Base-by-base conservation (phyloP, 495 filamentous ascomycete species). In the Tetracladium setigerum region DNA sequence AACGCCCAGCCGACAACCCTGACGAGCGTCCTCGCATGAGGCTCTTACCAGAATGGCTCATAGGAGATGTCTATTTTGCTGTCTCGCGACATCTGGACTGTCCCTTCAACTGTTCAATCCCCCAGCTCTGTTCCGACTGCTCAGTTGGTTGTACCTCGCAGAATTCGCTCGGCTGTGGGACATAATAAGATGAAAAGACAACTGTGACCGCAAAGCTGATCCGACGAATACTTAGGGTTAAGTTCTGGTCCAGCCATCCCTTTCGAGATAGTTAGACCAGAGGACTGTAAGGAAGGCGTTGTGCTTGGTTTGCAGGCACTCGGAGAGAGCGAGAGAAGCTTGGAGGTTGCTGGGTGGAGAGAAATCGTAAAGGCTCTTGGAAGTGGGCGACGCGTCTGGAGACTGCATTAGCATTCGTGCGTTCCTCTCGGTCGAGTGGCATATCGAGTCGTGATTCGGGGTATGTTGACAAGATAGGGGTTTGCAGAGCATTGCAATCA, bases 201-300 rank as follows among this genome's bases (percentile, higher is more conserved):
- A 70, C 69, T 64, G 56, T 70, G 41, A 67, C 64, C 69, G 64
- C 69, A 70, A 70, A 54, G 65, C 72, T 73, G 34, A 73, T 81
- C 78, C 79, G 73, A 74, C 66, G 56, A 64, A 60, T 61, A 59
- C 67, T 79, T 86, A 86, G 82, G 82, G 82, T 86, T 86, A 86
- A 84, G 82, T 83, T 85, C 82, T 81, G 72, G 78, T 63, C 66
- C 67, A 67, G 69, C 75, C 74, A 76, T 81, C 77, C 77, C 75
- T 74, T 70, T 60, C 69, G 70, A 76, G 82, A 78, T 78, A 81
- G 64, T 59, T 62, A 67, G 62, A 61, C 74, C 79, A 80, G 79
- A 73, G 68, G 67, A 81, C 82, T 84, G 70, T 83, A 54, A 68
- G 65, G 79, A 73, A 71, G 80, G 82, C 74, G 80, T 52, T 58